phyloP scores from a whole-genome alignment of 352 stramenopile species.

The Phytophthora macrochlamydospora region DNA sequence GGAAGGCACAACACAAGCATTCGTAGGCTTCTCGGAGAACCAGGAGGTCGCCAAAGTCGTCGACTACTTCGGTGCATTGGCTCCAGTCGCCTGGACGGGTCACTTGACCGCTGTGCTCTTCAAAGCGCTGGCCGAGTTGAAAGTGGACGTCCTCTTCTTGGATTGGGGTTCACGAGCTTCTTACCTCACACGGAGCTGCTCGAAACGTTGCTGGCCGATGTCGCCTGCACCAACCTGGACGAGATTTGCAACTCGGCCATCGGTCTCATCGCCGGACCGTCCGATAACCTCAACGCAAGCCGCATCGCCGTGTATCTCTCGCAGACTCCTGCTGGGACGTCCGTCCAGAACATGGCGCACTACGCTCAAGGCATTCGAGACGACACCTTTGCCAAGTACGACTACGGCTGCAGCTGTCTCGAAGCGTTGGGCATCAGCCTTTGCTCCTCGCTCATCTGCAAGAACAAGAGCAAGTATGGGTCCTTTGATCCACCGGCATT shows the following conservation, averaged over 20 bases:
- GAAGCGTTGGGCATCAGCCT: conserved; percentile 35
- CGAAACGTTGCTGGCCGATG: conserved; percentile 32
- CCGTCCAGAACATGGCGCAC: conserved; percentile 62
- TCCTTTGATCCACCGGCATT: conserved; percentile 41
- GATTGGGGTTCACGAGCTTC: conserved; percentile 46
- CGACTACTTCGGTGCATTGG: conserved; percentile 53
- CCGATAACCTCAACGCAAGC: conserved; percentile 50
- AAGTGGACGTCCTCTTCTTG: conserved; percentile 47
- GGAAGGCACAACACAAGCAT: conserved; percentile 60
- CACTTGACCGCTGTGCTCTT: conserved; percentile 38
- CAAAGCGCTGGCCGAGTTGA: conserved; percentile 34
- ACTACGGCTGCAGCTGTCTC: conserved; percentile 58
- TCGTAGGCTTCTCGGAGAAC: conserved; percentile 51
- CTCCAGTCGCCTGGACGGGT: conserved; percentile 42
- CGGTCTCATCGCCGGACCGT: conserved; percentile 41
- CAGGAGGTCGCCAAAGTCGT: conserved; percentile 55
- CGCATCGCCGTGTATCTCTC: conserved; percentile 61
- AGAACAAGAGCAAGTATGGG: conserved; percentile 61
- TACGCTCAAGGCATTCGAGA: conserved; percentile 58
- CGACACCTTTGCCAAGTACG: conserved; percentile 54
- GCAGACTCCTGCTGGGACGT: conserved; percentile 57
- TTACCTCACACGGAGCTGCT: conserved; percentile 28
- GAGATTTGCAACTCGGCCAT: conserved; percentile 49
- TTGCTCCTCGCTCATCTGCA: conserved; percentile 47
- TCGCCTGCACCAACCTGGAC: conserved; percentile 45